Conservation (phyloP, 257 asterid genomes). For the Solanum acaule region DNA sequence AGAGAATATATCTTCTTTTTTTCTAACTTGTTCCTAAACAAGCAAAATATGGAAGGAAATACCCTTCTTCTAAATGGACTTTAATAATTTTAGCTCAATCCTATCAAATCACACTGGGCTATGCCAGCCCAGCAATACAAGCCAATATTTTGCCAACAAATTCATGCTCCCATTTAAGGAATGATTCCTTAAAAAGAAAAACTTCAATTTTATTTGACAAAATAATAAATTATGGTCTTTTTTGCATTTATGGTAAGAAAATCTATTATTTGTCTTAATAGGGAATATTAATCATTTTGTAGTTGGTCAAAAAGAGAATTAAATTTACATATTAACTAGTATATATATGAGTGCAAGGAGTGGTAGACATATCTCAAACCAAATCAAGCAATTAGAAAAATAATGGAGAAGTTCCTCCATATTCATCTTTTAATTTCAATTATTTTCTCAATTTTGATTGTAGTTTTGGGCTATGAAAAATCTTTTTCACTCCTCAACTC, state of each 20-base stretch:
- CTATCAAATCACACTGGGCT: not conserved
- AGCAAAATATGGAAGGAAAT: too few species aligned
- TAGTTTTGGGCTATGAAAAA: not conserved
- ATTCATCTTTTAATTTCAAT: not conserved
- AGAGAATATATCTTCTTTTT: too few species aligned
- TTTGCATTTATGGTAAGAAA: not conserved
- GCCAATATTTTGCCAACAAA: not conserved
- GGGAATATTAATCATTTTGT: not conserved
- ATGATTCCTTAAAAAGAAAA: not conserved
- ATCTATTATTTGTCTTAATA: not conserved
- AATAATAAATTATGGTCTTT: not conserved
- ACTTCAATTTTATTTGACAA: not conserved
- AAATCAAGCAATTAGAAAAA: not conserved
- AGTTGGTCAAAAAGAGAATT: not conserved
- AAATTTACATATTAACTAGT: not conserved
- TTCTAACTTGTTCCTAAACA: too few species aligned
- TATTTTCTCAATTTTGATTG: not conserved
- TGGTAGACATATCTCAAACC: not conserved
- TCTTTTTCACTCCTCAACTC: not conserved
- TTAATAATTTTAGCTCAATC: not conserved
- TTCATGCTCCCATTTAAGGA: not conserved
- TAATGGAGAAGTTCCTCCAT: not conserved
- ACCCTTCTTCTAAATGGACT: not conserved
- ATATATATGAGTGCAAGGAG: not conserved
- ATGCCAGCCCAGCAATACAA: not conserved